Evolutionary conservation across 148 eudicot species (phyloP).

Genomic region (Rheum nobile): DNA sequence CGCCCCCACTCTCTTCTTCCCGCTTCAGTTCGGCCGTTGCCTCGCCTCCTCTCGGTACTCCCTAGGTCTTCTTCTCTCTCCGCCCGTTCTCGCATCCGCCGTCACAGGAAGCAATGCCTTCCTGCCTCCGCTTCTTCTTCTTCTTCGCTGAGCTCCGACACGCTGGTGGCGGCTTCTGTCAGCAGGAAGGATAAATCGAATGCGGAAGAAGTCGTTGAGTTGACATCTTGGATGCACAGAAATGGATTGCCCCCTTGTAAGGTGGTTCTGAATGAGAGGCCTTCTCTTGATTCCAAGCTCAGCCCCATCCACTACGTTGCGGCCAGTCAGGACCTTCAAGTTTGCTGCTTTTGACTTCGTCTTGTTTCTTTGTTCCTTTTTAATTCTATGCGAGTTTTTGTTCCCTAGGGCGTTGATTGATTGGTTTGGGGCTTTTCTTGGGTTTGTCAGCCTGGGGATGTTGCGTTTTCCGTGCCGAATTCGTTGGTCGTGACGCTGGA

Average conservation of each 20-base stretch:
- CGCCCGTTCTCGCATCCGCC: not conserved
- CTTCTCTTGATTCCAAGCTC: conserved; percentile 35
- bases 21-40: not conserved
- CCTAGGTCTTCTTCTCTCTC: conserved; percentile 7
- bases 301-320: conserved; percentile 83
- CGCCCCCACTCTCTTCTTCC: not conserved
- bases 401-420: not conserved
- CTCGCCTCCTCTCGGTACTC: conserved; percentile 6
- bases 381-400: not conserved
- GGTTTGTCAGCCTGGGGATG: conserved; percentile 50
- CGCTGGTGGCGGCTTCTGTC: conserved; percentile 10
- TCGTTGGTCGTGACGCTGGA: conserved; percentile 88
- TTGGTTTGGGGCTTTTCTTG: not conserved
- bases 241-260: conserved; percentile 77
- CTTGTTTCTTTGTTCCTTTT: not conserved
- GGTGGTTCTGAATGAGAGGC: conserved; percentile 52
- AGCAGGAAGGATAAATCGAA: conserved; percentile 21
- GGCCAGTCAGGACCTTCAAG: conserved; percentile 78
- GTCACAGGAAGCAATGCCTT: not conserved
- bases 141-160: not conserved
- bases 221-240: conserved; percentile 79
- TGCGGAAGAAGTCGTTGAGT: conserved; percentile 33
- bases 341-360: conserved; percentile 4
- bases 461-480: conserved; percentile 81
- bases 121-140: conserved; percentile 1